Evolutionary conservation across 306 rosid species (phyloP).

Genomic region (Cicer arietinum): DNA sequence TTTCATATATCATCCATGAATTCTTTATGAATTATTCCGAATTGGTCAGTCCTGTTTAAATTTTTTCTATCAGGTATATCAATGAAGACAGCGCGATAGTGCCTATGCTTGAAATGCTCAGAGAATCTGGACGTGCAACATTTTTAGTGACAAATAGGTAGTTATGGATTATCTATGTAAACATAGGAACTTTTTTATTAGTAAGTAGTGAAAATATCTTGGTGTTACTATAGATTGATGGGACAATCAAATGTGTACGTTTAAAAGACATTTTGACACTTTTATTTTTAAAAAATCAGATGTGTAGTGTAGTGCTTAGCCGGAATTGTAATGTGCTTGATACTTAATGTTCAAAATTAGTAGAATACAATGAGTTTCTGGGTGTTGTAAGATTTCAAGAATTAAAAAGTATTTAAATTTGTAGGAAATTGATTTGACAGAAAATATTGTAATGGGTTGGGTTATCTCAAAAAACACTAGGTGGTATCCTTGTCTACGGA

Average conservation of each 20-base stretch:
- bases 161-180: constrained; percentile 31
- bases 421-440: constrained; percentile 14
- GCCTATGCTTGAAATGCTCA: constrained; percentile 92
- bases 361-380: background rate
- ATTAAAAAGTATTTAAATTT: constrained; percentile 12
- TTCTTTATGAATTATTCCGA: constrained; percentile 37
- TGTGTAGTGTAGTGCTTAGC: too few species aligned
- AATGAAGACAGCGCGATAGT: constrained; percentile 79
- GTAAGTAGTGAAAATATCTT: constrained; percentile 11
- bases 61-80: constrained; percentile 68
- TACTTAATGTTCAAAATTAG: background rate
- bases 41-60: constrained; percentile 17
- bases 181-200: background rate
- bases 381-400: constrained; percentile 8
- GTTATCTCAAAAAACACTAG: constrained; percentile 1
- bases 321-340: background rate
- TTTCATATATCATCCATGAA: constrained; percentile 24
- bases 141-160: constrained; percentile 99
- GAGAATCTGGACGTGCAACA: constrained; percentile 90
- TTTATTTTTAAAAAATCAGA: too few species aligned
- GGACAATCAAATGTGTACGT: constrained; percentile 29
- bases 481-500: constrained; percentile 7
- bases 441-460: background rate
- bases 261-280: background rate
- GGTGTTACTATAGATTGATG: constrained; percentile 28